Base-by-base conservation (phyloP, 169 alveolate genomes). In the Plasmodium coatneyi region DNA sequence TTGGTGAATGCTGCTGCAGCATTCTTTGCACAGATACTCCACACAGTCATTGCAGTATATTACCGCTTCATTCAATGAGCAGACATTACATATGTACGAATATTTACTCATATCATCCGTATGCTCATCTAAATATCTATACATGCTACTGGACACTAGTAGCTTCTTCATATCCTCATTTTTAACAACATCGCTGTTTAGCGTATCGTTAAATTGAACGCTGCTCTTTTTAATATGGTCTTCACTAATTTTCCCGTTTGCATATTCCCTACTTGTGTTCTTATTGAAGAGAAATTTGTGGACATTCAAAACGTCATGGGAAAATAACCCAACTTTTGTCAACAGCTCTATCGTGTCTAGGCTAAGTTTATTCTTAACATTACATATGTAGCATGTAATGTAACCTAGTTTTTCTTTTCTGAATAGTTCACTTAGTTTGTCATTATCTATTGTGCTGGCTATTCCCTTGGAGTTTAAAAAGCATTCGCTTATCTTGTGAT, bases 11-110 rank as follows among this genome's bases (percentile, higher is more conserved):
- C 28, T 79, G 14, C 49, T 32, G 71, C 87, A 89, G 34, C 94
- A 89, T 39, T 76, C 76, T 89, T 79, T 28, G 71, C 94, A 89
- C 34, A 89, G 71, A 41, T 89, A 89, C 82, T 89, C 94, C 6
- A 89, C 89, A 41, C 94, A 89, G 46, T 89, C 94, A n/a, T 89
- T 89, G 54, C 94, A 89, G 32, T 89, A 89, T 30, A 89, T 79
- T 34, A 41, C 52, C 2, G 94, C 94, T 89, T 89, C 94, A 71
- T 66, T 89, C 66, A 46, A 80, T 22, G 94, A 89, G 34, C 94
- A 89, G 12, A 89, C 81, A 28, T 89, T 89, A 89, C 94, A 89
- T 56, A 89, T 79, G 36, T 89, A 89, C 16, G 94, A 89, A 89
- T 71, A 89, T 79, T 49, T 89, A 56, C 32, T 19, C 71, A 89